These are phyloP conservation scores for Aspergillus saccharolyticus DNA, from an alignment of 495 filamentous ascomycete species.

Conservation along the genomic window DNA sequence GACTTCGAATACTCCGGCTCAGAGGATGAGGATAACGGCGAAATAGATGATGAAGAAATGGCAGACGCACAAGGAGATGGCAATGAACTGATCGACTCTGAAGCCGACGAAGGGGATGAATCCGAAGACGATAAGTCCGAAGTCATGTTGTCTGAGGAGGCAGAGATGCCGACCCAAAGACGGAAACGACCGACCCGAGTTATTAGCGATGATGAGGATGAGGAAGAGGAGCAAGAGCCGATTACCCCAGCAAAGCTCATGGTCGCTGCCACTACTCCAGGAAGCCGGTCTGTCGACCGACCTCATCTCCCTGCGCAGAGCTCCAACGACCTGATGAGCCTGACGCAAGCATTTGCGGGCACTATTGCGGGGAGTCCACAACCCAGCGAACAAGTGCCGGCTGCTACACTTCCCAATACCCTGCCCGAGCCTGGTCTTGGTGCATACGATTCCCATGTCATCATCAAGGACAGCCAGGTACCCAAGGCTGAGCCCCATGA, in stretches of 20 bases:
- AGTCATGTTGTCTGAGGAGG: constrained; percentile 24
- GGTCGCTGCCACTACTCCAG: constrained; percentile 11
- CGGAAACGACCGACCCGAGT: constrained; percentile 39
- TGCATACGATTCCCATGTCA: constrained; percentile 46
- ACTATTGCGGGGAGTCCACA: constrained; percentile 68
- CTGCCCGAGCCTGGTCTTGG: constrained; percentile 50
- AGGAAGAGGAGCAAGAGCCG: constrained; percentile 42
- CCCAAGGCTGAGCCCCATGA: constrained; percentile 27
- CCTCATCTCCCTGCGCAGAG: constrained; percentile 51
- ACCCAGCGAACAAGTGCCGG: constrained; percentile 28
- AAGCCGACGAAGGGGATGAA: constrained; percentile 32
- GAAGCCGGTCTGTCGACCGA: constrained; percentile 32
- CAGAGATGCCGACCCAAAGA: constrained; percentile 20
- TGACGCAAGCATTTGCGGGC: constrained; percentile 90
- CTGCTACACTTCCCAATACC: constrained; percentile 41
- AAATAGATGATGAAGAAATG: constrained; percentile 40
- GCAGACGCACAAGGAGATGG: constrained; percentile 23
- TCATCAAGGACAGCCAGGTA: constrained; percentile 64
- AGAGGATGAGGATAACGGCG: constrained; percentile 54
- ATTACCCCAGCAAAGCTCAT: constrained; percentile 33
- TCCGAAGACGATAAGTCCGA: constrained; percentile 30
- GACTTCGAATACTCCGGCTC: constrained; percentile 48
- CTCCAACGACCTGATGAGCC: constrained; percentile 55
- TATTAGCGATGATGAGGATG: constrained; percentile 51
- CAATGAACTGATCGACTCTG: constrained; percentile 29